Conservation (phyloP, 1,139 yeast genomes). For the Kodamaea derodonti region DNA sequence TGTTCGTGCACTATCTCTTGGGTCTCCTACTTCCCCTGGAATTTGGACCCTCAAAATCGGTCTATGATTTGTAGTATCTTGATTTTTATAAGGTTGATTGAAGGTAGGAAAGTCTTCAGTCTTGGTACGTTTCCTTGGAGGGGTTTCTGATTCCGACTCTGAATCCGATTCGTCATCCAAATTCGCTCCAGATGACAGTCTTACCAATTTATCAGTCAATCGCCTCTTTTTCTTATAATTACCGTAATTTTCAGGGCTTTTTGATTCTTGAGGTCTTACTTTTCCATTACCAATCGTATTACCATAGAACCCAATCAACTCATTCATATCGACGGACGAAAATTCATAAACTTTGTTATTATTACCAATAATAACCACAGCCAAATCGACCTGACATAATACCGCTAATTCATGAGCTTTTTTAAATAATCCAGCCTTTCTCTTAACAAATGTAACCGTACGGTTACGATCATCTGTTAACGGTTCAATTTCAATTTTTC, state of each 20-base stretch:
- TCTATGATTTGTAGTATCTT: conserved; percentile 21
- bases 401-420: conserved; percentile 95
- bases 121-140: conserved; percentile 15
- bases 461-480: conserved; percentile 85
- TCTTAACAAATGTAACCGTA: conserved; percentile 85
- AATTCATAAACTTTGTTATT: conserved; percentile 81
- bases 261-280: conserved; percentile 48
- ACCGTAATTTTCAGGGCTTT: conserved; percentile 60
- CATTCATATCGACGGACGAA: conserved; percentile 65
- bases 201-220: conserved; percentile 10
- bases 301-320: conserved; percentile 55
- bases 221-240: conserved; percentile 33
- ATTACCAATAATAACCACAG: conserved; percentile 85
- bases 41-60: conserved; percentile 52
- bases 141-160: conserved; percentile 11
- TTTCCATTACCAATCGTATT: conserved; percentile 10
- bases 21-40: conserved; percentile 22
- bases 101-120: conserved; percentile 20
- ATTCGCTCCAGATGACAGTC: neutral
- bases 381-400: conserved; percentile 87
- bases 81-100: conserved; percentile 16
- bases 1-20: conserved; percentile 30
- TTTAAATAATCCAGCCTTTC: conserved; percentile 92
- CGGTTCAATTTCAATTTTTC: conserved; percentile 92
- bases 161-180: conserved; percentile 7